Evolutionary conservation across 768 basidiomycete species (phyloP), one percentile per base, ranked within the genome.

Genomic region (Tricholoma flavovirens): DNA sequence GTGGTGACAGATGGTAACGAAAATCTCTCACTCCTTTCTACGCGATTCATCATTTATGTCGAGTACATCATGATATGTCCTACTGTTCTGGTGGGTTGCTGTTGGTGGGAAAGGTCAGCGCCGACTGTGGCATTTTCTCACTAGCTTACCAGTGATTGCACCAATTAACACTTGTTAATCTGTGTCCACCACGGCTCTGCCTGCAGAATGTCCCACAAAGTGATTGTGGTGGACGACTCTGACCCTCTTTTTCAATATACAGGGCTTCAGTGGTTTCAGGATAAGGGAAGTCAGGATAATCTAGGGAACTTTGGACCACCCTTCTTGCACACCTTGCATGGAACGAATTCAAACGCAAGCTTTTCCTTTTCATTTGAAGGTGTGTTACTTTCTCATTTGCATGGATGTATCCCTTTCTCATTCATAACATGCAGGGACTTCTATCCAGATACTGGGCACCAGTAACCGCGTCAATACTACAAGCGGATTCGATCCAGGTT

Each of bases 241-340:
- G 43, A 45, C 43, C 22, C 43, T 22, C 19, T 24, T 24, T 22
- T 45, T 14, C 43, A 45, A 4, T 45, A 24, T 45, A 14, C 22
- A 22, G 43, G 43, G 11, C 15, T 17, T 21, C 3, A 14, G 4
- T 62, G 59, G 56, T 56, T 58, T 19, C 33, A 45, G 19, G 59
- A 66, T 35, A 17, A 40, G 10, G 63, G 63, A 12, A 59, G 46
- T 29, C 49, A 53, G 33, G 63, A 63, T 52, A 19, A 32, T 3
- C 2, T 49, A 2, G 62, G 64, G 12, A 61, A 56, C 15, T 60
- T 51, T 32, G 67, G 66, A 2, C 56, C 59, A 32, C 57, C 66
- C 1, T 65, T 64, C 51, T 24, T 46, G 32, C 55, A 60, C 32
- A 67, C 67, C 2, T 56, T 64, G n/a, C 46, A 49, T 4, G 46